phyloP scores from a whole-genome alignment of 176 grass and related monocot species.

The Triticum turgidum region DNA sequence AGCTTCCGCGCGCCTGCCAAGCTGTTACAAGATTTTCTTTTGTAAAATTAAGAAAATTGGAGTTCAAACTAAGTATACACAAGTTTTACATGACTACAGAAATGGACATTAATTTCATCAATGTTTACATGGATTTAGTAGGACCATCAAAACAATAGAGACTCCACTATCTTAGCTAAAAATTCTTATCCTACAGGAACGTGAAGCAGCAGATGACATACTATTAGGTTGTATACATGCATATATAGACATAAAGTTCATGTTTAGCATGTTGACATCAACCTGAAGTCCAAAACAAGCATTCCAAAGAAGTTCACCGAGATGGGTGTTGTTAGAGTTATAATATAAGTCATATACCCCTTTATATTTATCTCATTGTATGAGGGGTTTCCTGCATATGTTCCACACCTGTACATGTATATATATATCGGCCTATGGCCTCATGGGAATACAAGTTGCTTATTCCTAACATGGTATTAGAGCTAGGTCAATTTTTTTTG shows the following conservation, averaged over 20 bases:
- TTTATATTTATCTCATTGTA: too few species aligned
- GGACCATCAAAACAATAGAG: conserved; percentile 11
- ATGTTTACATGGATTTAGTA: not conserved
- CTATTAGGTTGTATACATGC: not conserved
- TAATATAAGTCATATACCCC: too few species aligned
- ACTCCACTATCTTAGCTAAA: conserved; percentile 8
- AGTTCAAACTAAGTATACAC: not conserved
- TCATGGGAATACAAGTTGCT: too few species aligned
- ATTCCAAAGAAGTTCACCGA: not conserved
- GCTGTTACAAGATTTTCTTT: conserved; percentile 41
- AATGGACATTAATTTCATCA: not conserved
- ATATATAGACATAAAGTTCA: not conserved
- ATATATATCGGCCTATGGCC: too few species aligned
- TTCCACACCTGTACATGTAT: too few species aligned
- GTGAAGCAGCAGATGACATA: not conserved
- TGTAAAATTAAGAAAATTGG: not conserved
- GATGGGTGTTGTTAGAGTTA: not conserved
- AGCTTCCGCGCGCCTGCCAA: conserved; percentile 69
- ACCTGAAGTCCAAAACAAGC: not conserved
- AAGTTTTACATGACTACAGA: not conserved
- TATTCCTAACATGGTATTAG: too few species aligned
- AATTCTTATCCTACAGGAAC: not conserved
- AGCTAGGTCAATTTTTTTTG: too few species aligned
- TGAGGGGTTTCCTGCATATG: too few species aligned
- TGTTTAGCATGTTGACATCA: conserved; percentile 11